A percentile compares a stretch with the other conserved stretches of the same genome.
These are phyloP conservation scores for Neospermospora avenae DNA, from an alignment of 2,329 filamentous ascomycete species.

Conservation along the genomic window DNA sequence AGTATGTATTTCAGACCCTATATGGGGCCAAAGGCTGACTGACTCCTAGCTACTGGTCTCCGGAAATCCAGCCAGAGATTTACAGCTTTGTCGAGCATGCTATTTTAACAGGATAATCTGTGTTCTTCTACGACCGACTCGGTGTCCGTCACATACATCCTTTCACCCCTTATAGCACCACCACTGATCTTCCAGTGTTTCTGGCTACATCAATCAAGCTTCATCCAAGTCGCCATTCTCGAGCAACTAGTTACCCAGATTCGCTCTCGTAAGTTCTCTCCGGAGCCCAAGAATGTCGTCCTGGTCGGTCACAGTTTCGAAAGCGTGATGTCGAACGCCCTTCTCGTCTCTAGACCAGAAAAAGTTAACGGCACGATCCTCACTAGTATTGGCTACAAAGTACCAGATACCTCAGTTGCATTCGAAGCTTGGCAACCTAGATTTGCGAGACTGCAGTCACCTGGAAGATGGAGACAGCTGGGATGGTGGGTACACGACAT, in stretches of 20 bases:
- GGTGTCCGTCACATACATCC: constrained; percentile 25
- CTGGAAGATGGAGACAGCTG: constrained; percentile 5
- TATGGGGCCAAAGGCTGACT: constrained; percentile 32
- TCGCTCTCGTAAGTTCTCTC: constrained; percentile 23
- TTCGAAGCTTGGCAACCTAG: constrained; percentile 10
- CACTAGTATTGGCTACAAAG: constrained; percentile 33
- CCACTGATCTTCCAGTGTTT: constrained; percentile 9
- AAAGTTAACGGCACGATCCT: constrained; percentile 46
- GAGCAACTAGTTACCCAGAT: constrained; percentile 13
- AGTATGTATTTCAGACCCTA: not conserved
- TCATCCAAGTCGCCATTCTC: constrained; percentile 26
- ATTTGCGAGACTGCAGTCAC: constrained; percentile 1
- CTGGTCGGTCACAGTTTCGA: constrained; percentile 65
- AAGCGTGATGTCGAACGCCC: constrained; percentile 52
- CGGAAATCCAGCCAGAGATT: constrained; percentile 25
- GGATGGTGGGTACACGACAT: constrained; percentile 30
- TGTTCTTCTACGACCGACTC: constrained; percentile 38
- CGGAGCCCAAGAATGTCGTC: constrained; percentile 41
- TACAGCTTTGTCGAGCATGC: constrained; percentile 39
- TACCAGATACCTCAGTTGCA: not conserved
- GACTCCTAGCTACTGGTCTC: not conserved
- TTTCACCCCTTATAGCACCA: not conserved
- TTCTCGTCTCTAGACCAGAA: constrained; percentile 48
- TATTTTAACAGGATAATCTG: constrained; percentile 34
- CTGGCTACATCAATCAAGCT: constrained; percentile 30